Conservation (phyloP, 805 yeast species). For the Metschnikowia continentalis region DNA sequence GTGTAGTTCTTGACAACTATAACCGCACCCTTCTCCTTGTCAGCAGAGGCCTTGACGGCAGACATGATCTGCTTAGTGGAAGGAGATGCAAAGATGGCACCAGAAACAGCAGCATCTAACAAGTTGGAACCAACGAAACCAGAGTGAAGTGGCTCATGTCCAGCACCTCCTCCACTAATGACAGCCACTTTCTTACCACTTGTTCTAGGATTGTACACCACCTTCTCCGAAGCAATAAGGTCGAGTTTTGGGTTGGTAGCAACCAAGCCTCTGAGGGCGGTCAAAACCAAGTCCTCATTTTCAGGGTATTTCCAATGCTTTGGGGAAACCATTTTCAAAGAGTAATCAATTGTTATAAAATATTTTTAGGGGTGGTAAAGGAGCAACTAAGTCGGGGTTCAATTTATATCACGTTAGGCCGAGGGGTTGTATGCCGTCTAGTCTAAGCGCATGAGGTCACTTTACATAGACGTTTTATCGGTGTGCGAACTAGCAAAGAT, state of each 20-base stretch:
- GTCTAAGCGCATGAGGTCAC: background rate
- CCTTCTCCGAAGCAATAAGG: conserved; percentile 54
- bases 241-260: conserved; percentile 52
- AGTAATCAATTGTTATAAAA: background rate
- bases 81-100: conserved; percentile 92
- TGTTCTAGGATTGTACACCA: conserved; percentile 44
- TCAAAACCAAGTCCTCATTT: conserved; percentile 42
- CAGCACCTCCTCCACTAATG: conserved; percentile 91
- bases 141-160: conserved; percentile 93
- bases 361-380: background rate
- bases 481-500: background rate
- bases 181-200: conserved; percentile 55
- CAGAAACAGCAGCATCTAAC: conserved; percentile 84
- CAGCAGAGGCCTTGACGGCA: conserved; percentile 57
- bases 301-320: conserved; percentile 50
- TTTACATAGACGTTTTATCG: background rate
- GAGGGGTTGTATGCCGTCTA: background rate
- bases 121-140: conserved; percentile 86
- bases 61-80: conserved; percentile 82
- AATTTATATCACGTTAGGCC: background rate
- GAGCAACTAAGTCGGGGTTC: background rate
- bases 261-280: conserved; percentile 50
- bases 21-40: conserved; percentile 58
- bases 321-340: conserved; percentile 8
- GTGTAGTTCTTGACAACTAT: conserved; percentile 88